Conservation (phyloP, 768 basidiomycete genomes). For the Tylopilus felleus region DNA sequence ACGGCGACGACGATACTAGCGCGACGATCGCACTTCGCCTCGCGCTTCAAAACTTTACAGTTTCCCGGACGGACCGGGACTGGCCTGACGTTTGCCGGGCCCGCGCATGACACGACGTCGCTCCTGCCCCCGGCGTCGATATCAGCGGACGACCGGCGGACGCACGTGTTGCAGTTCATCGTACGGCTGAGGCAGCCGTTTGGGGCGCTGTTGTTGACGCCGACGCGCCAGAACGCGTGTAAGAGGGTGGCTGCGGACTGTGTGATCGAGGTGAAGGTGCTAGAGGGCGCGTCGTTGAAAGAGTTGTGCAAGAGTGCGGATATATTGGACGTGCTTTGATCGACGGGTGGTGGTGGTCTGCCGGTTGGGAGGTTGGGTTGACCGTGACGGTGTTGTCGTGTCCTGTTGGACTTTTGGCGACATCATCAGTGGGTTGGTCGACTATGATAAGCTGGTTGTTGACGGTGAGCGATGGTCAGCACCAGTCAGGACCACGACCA, state of each 20-base stretch:
- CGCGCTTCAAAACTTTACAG: background rate
- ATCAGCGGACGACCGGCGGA: background rate
- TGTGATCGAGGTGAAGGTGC: constrained; percentile 6
- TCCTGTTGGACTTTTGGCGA: too few species aligned
- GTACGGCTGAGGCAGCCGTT: constrained; percentile 1
- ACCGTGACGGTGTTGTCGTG: too few species aligned
- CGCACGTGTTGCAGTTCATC: background rate
- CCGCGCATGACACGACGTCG: background rate
- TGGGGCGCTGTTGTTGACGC: constrained; percentile 9
- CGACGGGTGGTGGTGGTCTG: too few species aligned
- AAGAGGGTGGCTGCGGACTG: constrained; percentile 14
- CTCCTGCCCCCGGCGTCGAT: background rate
- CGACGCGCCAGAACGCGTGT: background rate
- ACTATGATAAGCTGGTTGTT: too few species aligned
- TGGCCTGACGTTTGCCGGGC: background rate
- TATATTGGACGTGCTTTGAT: constrained; percentile 8
- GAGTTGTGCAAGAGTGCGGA: background rate
- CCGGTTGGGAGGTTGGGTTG: too few species aligned
- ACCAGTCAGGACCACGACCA: too few species aligned
- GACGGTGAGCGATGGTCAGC: too few species aligned
- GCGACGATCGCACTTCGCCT: background rate
- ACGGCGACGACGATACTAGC: background rate
- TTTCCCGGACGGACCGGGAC: background rate
- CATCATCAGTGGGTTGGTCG: too few species aligned
- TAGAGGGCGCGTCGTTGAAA: background rate